Percentiles rank a stretch among this genome's conserved stretches.
Evolutionary conservation across 176 grass and related monocot species (phyloP).

Genomic region (Puya raimondii): DNA sequence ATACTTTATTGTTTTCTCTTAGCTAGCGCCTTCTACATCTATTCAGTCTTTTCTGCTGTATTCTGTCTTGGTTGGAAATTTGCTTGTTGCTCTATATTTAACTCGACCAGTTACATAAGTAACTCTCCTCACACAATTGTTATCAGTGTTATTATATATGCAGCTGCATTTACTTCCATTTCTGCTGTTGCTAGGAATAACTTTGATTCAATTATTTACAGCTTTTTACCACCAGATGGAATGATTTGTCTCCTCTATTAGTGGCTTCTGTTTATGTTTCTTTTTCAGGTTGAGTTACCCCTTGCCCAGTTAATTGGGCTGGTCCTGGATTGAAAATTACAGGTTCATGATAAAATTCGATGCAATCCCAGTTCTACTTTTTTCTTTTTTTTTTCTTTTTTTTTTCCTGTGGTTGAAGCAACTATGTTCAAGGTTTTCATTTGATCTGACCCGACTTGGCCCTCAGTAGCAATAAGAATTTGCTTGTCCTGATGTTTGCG

Average conservation of each 20-base stretch:
- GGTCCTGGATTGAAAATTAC: background rate
- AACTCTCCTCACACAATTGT: background rate
- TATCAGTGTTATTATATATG: background rate
- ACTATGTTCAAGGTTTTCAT: too few relatives aligned
- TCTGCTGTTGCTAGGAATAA: background rate
- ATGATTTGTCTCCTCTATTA: background rate
- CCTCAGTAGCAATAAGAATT: too few relatives aligned
- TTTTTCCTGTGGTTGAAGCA: too few relatives aligned
- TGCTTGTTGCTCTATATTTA: background rate
- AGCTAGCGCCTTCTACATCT: background rate
- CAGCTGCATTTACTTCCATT: background rate
- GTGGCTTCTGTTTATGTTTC: background rate
- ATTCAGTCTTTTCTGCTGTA: background rate
- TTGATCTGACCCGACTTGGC: too few relatives aligned
- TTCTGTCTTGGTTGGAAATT: background rate
- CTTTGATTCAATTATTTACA: background rate
- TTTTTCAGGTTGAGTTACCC: background rate
- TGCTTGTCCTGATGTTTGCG: too few relatives aligned
- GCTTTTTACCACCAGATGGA: background rate
- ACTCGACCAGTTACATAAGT: background rate
- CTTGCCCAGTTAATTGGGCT: background rate
- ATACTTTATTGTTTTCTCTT: background rate
- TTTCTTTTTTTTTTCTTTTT: too few relatives aligned
- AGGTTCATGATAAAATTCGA: background rate
- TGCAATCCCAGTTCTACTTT: too few relatives aligned